phyloP scores from a whole-genome alignment of 257 asterid genomes.

The Hygrophila difformis region DNA sequence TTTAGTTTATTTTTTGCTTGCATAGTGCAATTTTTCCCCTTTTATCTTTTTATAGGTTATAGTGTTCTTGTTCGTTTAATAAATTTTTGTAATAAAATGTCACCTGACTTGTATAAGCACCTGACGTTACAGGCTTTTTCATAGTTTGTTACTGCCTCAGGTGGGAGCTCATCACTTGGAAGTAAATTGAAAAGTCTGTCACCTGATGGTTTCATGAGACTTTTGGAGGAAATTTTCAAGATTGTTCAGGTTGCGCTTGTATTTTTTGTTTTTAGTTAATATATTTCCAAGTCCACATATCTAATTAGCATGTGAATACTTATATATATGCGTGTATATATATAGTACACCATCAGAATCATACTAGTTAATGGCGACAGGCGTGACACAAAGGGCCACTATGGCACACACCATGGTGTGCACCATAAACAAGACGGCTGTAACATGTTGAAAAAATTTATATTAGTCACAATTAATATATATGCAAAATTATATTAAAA shows the following conservation, averaged over 20 bases:
- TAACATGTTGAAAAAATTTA: too few relatives aligned
- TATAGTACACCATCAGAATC: too few relatives aligned
- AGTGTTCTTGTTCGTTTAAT: slow-evolving; percentile 4
- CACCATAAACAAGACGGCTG: too few relatives aligned
- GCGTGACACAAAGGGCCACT: too few relatives aligned
- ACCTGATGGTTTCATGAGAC: slow-evolving; percentile 84
- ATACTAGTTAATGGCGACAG: too few relatives aligned
- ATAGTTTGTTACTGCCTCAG: slow-evolving; percentile 30
- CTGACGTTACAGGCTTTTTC: not conserved
- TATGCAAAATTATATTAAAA: too few relatives aligned
- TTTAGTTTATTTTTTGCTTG: slow-evolving; percentile 4
- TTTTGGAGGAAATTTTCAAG: slow-evolving; percentile 73
- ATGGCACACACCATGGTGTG: too few relatives aligned
- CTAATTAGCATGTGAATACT: slow-evolving; percentile 1
- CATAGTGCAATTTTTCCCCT: not conserved
- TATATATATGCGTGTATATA: too few relatives aligned
- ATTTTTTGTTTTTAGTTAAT: slow-evolving; percentile 17
- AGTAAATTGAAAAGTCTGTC: slow-evolving; percentile 81
- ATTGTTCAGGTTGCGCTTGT: slow-evolving; percentile 74
- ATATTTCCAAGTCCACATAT: slow-evolving; percentile 14
- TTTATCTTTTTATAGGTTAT: slow-evolving; percentile 4
- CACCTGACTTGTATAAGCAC: slow-evolving; percentile 3
- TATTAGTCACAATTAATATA: too few relatives aligned
- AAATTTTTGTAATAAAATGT: slow-evolving; percentile 4
- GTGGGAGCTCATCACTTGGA: slow-evolving; percentile 87